These are phyloP conservation scores for Sisymbrium altissimum DNA, from an alignment of 345 rosid species.

Conservation along the genomic window DNA sequence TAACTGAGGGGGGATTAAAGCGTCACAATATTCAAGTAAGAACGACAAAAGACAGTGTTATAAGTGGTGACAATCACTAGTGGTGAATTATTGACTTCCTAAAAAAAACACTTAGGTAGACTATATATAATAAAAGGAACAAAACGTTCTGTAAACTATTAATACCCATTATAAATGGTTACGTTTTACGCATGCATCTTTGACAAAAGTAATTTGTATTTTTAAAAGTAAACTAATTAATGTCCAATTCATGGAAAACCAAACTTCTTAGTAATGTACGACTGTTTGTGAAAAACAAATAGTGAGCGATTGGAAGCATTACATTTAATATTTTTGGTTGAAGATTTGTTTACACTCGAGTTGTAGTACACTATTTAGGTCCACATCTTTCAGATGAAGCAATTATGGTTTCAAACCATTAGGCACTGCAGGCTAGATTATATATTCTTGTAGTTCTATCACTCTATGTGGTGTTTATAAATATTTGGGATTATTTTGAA, in stretches of 20 bases:
- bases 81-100: conserved; percentile 4
- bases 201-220: neutral
- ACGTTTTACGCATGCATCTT: neutral
- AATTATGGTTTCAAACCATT: neutral
- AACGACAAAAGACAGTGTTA: neutral
- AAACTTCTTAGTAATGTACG: too few species aligned
- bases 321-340: neutral
- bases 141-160: neutral
- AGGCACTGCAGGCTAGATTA: neutral
- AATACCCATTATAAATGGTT: neutral
- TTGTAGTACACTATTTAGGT: neutral
- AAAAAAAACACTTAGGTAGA: neutral
- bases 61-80: neutral
- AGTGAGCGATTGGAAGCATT: neutral
- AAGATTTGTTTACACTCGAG: too few species aligned
- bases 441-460: neutral
- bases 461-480: neutral
- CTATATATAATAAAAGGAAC: neutral
- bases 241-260: too few species aligned
- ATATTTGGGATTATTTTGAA: neutral
- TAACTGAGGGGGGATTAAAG: neutral
- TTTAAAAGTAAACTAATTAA: neutral
- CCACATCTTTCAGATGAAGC: neutral
- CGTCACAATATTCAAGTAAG: neutral
- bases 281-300: neutral